Conservation (phyloP, 2,329 filamentous ascomycete species). For the Cordyceps pruinosa region DNA sequence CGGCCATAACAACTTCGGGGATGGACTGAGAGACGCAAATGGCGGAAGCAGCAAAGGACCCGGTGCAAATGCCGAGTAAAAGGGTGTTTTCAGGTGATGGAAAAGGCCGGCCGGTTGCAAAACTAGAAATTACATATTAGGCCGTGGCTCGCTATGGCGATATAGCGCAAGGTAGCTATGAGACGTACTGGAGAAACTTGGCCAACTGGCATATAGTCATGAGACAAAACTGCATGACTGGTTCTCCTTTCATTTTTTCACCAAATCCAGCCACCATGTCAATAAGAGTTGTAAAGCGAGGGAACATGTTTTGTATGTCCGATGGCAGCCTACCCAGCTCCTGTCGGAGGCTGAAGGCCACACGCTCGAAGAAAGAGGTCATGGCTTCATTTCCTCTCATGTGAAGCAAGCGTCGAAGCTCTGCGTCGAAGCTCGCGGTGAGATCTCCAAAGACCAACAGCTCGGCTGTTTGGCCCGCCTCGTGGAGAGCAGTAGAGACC, state of each 20-base stretch:
- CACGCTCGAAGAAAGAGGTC: constrained; percentile 20
- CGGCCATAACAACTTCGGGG: constrained; percentile 17
- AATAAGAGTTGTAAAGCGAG: constrained; percentile 22
- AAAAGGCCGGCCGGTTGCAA: constrained; percentile 16
- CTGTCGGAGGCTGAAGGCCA: constrained; percentile 17
- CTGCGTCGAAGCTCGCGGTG: constrained; percentile 18
- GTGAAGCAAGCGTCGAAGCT: constrained; percentile 18
- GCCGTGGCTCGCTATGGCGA: neutral
- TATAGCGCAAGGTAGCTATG: neutral
- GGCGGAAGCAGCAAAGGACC: constrained; percentile 22
- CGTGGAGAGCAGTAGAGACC: neutral
- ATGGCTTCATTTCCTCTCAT: constrained; percentile 19
- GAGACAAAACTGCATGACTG: constrained; percentile 19
- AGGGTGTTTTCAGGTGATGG: constrained; percentile 14
- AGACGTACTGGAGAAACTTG: constrained; percentile 21
- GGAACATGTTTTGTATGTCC: constrained; percentile 18
- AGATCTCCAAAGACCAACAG: constrained; percentile 21
- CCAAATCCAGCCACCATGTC: constrained; percentile 16
- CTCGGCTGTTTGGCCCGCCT: constrained; percentile 4
- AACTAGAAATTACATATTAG: neutral
- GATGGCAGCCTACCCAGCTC: constrained; percentile 18
- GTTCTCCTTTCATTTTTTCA: constrained; percentile 15
- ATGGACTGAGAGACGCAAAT: constrained; percentile 20
- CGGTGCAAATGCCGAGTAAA: constrained; percentile 20
- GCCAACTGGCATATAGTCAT: constrained; percentile 19